A percentile compares a stretch with the other conserved stretches of the same genome.
phyloP scores from a whole-genome alignment of 371 early-diverging fungal genomes.

The Enterospora canceri region DNA sequence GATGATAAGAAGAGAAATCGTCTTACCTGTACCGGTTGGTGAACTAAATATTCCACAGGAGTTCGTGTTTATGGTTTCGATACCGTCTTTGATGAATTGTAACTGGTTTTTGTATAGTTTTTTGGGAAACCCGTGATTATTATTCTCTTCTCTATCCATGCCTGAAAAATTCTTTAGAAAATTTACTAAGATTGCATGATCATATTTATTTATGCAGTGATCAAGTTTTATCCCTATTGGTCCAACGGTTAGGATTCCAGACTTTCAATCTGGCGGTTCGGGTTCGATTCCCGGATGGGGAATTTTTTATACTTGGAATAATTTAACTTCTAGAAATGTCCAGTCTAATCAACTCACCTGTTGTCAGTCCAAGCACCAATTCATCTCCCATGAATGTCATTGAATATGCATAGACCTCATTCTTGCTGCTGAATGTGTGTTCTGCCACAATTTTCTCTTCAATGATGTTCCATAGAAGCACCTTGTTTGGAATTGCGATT shows the following conservation, averaged over 20 bases:
- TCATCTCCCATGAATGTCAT: constrained; percentile 40
- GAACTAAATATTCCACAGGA: constrained; percentile 48
- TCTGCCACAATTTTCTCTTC: constrained; percentile 32
- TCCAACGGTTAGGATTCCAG: constrained; percentile 40
- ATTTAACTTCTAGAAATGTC: constrained; percentile 35
- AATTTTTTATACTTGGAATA: constrained; percentile 1
- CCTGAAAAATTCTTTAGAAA: background rate
- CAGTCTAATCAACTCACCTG: constrained; percentile 39
- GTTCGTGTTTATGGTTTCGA: constrained; percentile 21
- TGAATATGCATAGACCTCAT: constrained; percentile 37
- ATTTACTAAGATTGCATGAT: background rate
- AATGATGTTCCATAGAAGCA: constrained; percentile 53
- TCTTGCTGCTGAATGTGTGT: constrained; percentile 24
- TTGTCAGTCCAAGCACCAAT: constrained; percentile 45
- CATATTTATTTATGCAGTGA: background rate
- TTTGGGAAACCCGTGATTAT: constrained; percentile 14
- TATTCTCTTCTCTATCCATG: background rate
- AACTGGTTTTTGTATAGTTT: constrained; percentile 48
- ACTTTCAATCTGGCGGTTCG: constrained; percentile 42
- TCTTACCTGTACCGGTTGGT: constrained; percentile 58
- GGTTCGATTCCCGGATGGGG: constrained; percentile 47
- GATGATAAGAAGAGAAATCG: constrained; percentile 44
- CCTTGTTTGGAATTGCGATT: constrained; percentile 42
- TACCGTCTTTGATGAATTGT: constrained; percentile 46
- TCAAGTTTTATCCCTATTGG: constrained; percentile 28